A percentile compares a stretch with the other conserved stretches of the same genome.
These are phyloP conservation scores for Adansonia rubrostipa DNA, from an alignment of 441 rosid genomes.

Conservation along the genomic window DNA sequence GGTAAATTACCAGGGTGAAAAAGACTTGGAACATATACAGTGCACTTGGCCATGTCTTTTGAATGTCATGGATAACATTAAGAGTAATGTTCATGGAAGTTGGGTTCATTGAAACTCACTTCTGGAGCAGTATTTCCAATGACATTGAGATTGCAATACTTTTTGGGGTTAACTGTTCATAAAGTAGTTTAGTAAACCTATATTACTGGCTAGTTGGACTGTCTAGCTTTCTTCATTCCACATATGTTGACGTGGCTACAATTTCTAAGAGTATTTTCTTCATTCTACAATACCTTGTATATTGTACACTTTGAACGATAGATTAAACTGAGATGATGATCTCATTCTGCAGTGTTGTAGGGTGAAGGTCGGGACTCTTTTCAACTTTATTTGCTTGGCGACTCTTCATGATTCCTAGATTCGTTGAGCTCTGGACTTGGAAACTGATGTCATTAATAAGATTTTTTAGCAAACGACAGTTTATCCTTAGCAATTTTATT, in stretches of 20 bases:
- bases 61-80: neutral
- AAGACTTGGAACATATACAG: slow-evolving; percentile 3
- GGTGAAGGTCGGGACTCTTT: no score
- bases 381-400: neutral
- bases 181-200: neutral
- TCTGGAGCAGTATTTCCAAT: slow-evolving; percentile 1
- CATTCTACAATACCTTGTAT: neutral
- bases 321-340: neutral
- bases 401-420: neutral
- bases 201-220: slow-evolving; percentile 2
- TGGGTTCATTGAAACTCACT: slow-evolving; percentile 6
- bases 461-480: neutral
- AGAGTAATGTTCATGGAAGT: neutral
- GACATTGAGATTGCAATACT: neutral
- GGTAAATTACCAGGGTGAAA: slow-evolving; percentile 1
- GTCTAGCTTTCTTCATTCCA: slow-evolving; percentile 12
- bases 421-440: neutral
- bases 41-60: slow-evolving; percentile 7
- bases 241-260: neutral
- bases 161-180: neutral
- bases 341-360: no score
- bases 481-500: neutral
- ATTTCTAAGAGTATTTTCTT: neutral
- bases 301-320: neutral
- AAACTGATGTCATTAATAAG: neutral